These are phyloP conservation scores for Pichiaceae sp. DNA, from an alignment of 1,139 yeast species.

Conservation along the genomic window DNA sequence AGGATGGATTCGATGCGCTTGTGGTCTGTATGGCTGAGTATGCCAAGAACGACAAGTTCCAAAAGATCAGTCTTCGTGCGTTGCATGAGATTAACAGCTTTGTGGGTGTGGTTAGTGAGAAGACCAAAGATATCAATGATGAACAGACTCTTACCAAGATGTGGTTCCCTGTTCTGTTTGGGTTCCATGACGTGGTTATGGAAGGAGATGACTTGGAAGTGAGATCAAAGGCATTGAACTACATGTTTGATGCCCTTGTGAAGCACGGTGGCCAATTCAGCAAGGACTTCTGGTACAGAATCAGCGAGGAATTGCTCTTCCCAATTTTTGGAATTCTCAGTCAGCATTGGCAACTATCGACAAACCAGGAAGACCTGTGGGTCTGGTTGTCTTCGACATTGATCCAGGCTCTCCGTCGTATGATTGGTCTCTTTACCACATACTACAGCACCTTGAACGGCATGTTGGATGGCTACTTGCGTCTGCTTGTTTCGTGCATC, in stretches of 20 bases:
- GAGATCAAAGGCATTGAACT: conserved; percentile 78
- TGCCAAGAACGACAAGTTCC: conserved; percentile 79
- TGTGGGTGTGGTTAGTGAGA: conserved; percentile 47
- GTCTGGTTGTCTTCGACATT: conserved; percentile 96
- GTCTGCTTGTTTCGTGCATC: conserved; percentile 74
- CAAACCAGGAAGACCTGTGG: conserved; percentile 68
- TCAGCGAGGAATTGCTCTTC: conserved; percentile 71
- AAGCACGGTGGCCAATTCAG: conserved; percentile 75
- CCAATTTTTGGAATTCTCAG: conserved; percentile 83
- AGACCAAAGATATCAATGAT: conserved; percentile 9
- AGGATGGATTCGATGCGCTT: conserved; percentile 68
- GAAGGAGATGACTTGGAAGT: conserved; percentile 92
- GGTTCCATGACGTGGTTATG: conserved; percentile 86
- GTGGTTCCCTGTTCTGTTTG: conserved; percentile 79
- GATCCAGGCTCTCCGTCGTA: conserved; percentile 87
- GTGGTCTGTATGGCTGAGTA: conserved; percentile 73
- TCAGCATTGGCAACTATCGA: conserved; percentile 65
- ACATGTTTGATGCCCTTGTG: conserved; percentile 71
- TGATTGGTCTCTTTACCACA: conserved; percentile 75
- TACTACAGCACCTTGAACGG: conserved; percentile 68
- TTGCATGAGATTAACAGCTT: conserved; percentile 66
- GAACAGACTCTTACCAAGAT: conserved; percentile 37
- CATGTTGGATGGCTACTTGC: conserved; percentile 71
- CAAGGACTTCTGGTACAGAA: conserved; percentile 69
- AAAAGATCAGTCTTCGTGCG: conserved; percentile 71